Base-by-base conservation (phyloP, 495 filamentous ascomycete species). In the Neurospora sp. region DNA sequence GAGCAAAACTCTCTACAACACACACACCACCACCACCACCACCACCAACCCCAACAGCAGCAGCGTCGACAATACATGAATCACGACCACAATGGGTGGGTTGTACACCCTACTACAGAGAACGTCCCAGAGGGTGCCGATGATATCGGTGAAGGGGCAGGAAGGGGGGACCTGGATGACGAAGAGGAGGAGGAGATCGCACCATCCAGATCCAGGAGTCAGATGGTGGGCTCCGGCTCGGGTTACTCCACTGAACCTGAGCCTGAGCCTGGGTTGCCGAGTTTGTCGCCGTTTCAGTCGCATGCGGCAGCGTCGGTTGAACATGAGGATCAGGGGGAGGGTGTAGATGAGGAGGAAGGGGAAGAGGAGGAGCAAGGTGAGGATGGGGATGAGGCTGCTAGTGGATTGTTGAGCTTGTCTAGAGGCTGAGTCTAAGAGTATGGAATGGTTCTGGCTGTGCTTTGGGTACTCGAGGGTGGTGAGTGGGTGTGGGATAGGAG, bases 351-450 rank as follows among this genome's bases (percentile, higher is more conserved):
- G 18, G 18, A 46, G 7, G 38, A 44, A 44, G 72, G 39, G 16
- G 40, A 61, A 77, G 22, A 71, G 42, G 42, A 77, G 72, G 40
- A 74, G 59, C 37, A 74, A 71, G 1, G 6, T 75, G 35, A 53
- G 59, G 27, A 61, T 31, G 22, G 53, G 12, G 77, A 75, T 16
- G 81, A 77, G 3, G 80, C 79, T 5, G 80, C 78, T 8, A 81
- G 78, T 40, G 81, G 78, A 12, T 22, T 83, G 69, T 70, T 83
- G n/a, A 79, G 80, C 48, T 73, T 83, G 40, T 75, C 78, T 16
- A 74, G 77, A 39, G 71, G 77, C 22, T 78, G 1, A 59, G 6
- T 46, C 12, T 16, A 16, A 6, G 42, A 46, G 42, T n/a, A 2
- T 6, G 7, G 16, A 44, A n/a, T 44, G 18, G 42, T 44, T 40